Evolutionary conservation across 176 grass and related monocot genomes (phyloP).

Genomic region (Rhynchospora breviuscula): DNA sequence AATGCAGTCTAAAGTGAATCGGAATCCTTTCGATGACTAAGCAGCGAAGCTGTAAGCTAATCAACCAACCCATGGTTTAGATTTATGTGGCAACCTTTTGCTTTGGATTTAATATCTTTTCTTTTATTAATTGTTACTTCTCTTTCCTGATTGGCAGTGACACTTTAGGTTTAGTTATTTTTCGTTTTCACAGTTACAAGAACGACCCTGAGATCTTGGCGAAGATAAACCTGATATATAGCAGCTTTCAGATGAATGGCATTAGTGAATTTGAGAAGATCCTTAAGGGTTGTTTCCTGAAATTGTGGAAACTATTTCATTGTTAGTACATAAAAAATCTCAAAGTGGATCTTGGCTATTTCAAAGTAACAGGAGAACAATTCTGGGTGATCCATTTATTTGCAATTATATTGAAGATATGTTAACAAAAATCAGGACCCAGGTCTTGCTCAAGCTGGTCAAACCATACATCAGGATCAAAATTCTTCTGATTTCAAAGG

Average conservation of each 20-base stretch:
- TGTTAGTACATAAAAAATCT: neutral
- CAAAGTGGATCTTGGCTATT: constrained; percentile 18
- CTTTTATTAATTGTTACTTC: neutral
- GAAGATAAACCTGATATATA: constrained; percentile 98
- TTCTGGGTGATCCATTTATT: constrained; percentile 98
- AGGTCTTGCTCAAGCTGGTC: constrained; percentile 97
- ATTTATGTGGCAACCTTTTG: too few relatives aligned
- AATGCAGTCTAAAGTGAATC: constrained; percentile 99
- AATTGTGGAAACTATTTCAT: constrained; percentile 6
- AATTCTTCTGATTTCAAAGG: constrained; percentile 98
- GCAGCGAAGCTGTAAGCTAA: constrained; percentile 85
- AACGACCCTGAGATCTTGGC: constrained; percentile 97
- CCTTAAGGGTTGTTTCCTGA: constrained; percentile 59
- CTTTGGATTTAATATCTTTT: neutral
- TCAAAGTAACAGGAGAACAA: constrained; percentile 98
- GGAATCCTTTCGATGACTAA: constrained; percentile 97
- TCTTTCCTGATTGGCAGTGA: neutral
- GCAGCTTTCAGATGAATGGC: constrained; percentile 96
- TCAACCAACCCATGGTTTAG: neutral
- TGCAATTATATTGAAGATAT: constrained; percentile 97
- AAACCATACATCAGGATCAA: constrained; percentile 95
- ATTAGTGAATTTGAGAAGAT: constrained; percentile 99
- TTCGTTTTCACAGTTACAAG: constrained; percentile 58
- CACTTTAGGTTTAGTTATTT: constrained; percentile 6
- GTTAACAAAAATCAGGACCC: constrained; percentile 97